phyloP scores from a whole-genome alignment of 495 filamentous ascomycete genomes.

The Tuber indicum region DNA sequence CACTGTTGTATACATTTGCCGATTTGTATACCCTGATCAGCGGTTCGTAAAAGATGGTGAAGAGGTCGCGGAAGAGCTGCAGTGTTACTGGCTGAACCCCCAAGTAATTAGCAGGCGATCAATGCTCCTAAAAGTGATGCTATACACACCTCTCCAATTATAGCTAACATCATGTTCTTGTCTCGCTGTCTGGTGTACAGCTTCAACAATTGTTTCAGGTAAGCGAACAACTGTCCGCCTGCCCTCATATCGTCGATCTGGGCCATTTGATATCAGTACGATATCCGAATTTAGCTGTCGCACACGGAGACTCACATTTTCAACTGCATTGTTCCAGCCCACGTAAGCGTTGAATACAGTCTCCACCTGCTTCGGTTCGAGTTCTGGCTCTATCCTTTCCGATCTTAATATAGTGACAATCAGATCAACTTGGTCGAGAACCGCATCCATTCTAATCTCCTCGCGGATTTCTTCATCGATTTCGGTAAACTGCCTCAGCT shows the following conservation, averaged over 20 bases:
- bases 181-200: constrained; percentile 84
- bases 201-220: constrained; percentile 92
- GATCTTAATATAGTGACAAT: constrained; percentile 75
- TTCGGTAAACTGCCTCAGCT: constrained; percentile 70
- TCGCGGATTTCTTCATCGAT: constrained; percentile 67
- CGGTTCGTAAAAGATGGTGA: constrained; percentile 98
- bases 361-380: constrained; percentile 66
- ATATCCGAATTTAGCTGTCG: constrained; percentile 10
- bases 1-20: constrained; percentile 92
- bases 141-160: constrained; percentile 70
- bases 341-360: constrained; percentile 89
- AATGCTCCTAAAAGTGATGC: not conserved
- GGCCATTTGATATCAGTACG: constrained; percentile 30
- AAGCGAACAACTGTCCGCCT: constrained; percentile 82
- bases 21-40: constrained; percentile 96
- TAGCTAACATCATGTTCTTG: constrained; percentile 92
- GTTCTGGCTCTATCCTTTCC: constrained; percentile 61
- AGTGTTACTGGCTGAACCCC: constrained; percentile 63
- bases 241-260: constrained; percentile 75
- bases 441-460: constrained; percentile 64
- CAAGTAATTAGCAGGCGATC: constrained; percentile 5
- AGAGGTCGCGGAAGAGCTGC: constrained; percentile 88
- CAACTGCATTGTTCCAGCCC: constrained; percentile 92
- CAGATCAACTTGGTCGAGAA: constrained; percentile 65
- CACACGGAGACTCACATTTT: constrained; percentile 54